Conservation (phyloP, 2,329 filamentous ascomycete genomes). For the Knufia petricola region DNA sequence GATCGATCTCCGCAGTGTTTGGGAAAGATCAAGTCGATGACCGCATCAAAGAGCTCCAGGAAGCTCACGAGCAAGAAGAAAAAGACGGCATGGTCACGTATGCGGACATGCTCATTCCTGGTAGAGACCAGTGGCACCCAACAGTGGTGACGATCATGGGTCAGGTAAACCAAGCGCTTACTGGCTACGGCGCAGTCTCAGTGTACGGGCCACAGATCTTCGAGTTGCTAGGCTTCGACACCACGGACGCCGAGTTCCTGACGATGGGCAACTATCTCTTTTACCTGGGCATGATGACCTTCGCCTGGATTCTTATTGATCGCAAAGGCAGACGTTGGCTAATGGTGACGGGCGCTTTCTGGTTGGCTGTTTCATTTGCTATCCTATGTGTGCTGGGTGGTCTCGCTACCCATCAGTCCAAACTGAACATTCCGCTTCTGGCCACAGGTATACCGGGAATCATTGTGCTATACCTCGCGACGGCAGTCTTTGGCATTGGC, state of each 20-base stretch:
- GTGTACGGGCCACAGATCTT: constrained; percentile 58
- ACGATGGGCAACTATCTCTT: constrained; percentile 53
- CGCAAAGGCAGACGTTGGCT: constrained; percentile 24
- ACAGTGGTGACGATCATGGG: constrained; percentile 54
- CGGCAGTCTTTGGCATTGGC: constrained; percentile 43
- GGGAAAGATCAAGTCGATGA: constrained; percentile 41
- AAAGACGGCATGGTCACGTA: constrained; percentile 40
- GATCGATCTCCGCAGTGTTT: constrained; percentile 41
- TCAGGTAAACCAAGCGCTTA: constrained; percentile 52
- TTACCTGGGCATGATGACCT: constrained; percentile 53
- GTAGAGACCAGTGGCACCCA: constrained; percentile 49
- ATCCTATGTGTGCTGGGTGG: constrained; percentile 25
- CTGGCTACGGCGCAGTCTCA: constrained; percentile 50
- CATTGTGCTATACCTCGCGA: constrained; percentile 24
- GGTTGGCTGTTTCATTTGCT: constrained; percentile 22
- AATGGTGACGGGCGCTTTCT: constrained; percentile 23
- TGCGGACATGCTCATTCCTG: constrained; percentile 48
- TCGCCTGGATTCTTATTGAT: constrained; percentile 49
- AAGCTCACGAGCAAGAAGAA: constrained; percentile 43
- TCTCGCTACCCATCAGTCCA: constrained; percentile 19
- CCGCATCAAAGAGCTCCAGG: constrained; percentile 42
- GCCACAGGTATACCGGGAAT: constrained; percentile 23
- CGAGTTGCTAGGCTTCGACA: constrained; percentile 48
- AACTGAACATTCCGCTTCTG: constrained; percentile 19
- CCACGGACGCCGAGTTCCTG: constrained; percentile 44